Base-by-base conservation (phyloP, 352 stramenopile species). In the Globisporangium alternatum region DNA sequence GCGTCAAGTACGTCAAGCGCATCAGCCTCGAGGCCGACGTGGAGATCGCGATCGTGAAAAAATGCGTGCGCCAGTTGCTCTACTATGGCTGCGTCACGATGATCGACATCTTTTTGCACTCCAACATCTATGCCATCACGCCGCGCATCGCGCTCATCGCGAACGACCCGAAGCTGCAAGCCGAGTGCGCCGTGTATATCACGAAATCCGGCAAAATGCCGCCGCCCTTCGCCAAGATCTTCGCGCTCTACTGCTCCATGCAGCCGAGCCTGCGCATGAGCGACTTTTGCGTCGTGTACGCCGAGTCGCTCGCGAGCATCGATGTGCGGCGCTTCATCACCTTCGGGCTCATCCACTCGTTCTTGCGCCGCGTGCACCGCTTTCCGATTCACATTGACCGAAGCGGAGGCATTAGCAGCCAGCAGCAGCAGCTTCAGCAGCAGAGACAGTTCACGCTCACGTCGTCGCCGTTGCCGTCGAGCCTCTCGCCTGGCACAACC, bases 81-180 rank as follows among this genome's bases (percentile, higher is more conserved):
- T 96, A 96, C 76, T 97, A 95, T 57, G 83, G 83, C 59, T 97
- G 87, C 65, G 87, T 97, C 59, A 83, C 81, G 17, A 81, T 97
- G 67, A 93, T 96, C 52, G 90, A 97, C 65, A 96, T 97, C 64
- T 97, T 97, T 61, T 68, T 95, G 48, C 86, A 96, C 73, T 91
- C 84, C 10, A 97, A 97, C 70, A 93, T 96, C 51, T 97, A 97
- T 70, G 76, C 80, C 7, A 89, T 78, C 10, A 92, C 84, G 4
- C 70, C 73, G 22, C 77, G 79, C 56, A 92, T 96, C 49, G 67
- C 78, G 13, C 51, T 60, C 5, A 68, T 96, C 21, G 78, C 82
- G 8, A 82, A 78, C 37, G 77, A 94, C 30, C 54, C 67, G 2
- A 81, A 86, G 64, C 66, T 96, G 15, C 84, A 93, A 66, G 80